Percentiles rank a stretch among this genome's conserved stretches.
phyloP scores from a whole-genome alignment of 495 filamentous ascomycete genomes.

The Aspergillus indologenus region DNA sequence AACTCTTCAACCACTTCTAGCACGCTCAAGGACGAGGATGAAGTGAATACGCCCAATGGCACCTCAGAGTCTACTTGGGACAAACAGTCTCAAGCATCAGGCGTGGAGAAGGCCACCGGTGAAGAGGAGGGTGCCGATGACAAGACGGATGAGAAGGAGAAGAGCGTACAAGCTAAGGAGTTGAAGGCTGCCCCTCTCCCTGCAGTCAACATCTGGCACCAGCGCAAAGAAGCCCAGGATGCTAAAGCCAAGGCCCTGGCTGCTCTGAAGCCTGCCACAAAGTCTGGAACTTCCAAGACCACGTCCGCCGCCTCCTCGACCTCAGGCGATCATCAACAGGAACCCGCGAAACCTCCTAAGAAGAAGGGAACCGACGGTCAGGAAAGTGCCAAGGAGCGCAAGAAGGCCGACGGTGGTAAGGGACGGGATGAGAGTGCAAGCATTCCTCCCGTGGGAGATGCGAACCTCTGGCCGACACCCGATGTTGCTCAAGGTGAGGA shows the following conservation, averaged over 20 bases:
- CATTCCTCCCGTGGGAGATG: conserved; percentile 64
- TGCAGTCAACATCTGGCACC: conserved; percentile 79
- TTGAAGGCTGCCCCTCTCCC: conserved; percentile 80
- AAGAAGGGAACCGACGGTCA: conserved; percentile 37
- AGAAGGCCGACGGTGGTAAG: conserved; percentile 42
- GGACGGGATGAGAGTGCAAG: conserved; percentile 43
- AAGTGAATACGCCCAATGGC: conserved; percentile 62
- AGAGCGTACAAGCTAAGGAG: conserved; percentile 55
- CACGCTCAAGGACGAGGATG: conserved; percentile 67
- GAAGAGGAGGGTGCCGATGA: conserved; percentile 33
- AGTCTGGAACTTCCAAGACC: conserved; percentile 34
- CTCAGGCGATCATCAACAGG: conserved; percentile 35
- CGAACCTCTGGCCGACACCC: conserved; percentile 84
- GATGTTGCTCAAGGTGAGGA: conserved; percentile 72
- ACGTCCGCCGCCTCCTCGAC: conserved; percentile 30
- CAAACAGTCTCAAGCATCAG: conserved; percentile 60
- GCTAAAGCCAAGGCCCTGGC: conserved; percentile 59
- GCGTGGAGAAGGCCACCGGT: conserved; percentile 32
- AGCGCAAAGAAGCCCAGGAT: conserved; percentile 66
- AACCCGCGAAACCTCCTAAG: conserved; percentile 48
- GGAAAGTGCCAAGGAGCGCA: conserved; percentile 37
- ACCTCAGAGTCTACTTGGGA: conserved; percentile 64
- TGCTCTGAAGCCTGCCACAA: conserved; percentile 29
- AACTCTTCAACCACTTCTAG: conserved; percentile 56
- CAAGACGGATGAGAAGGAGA: conserved; percentile 44